Percentiles rank a stretch among this genome's conserved stretches.
Evolutionary conservation across 2,329 filamentous ascomycete species (phyloP).

Genomic region (Biscogniauxia marginata): DNA sequence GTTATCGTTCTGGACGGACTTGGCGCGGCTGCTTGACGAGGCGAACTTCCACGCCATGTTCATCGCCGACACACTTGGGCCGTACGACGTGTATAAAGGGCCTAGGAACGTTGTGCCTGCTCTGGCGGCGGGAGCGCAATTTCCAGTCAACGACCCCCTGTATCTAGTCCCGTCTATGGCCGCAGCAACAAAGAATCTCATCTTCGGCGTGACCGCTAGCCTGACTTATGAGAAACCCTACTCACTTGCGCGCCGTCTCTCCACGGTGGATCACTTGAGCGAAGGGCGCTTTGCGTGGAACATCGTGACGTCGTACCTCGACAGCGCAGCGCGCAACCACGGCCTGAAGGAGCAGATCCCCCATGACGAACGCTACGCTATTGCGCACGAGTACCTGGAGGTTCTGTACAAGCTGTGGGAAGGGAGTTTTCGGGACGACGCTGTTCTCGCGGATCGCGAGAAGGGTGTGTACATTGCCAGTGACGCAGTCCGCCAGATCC

Average conservation of each 20-base stretch:
- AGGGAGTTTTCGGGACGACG: constrained; percentile 55
- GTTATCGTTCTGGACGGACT: constrained; percentile 61
- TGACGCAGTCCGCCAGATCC: constrained; percentile 55
- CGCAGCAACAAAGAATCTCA: constrained; percentile 62
- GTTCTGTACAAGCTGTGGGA: constrained; percentile 60
- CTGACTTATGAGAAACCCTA: constrained; percentile 63
- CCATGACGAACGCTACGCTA: constrained; percentile 59
- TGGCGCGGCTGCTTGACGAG: constrained; percentile 59
- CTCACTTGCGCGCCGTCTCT: constrained; percentile 58
- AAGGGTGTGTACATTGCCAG: constrained; percentile 58
- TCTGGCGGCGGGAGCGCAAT: constrained; percentile 60
- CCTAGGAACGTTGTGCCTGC: constrained; percentile 42
- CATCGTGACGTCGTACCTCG: constrained; percentile 50
- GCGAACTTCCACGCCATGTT: constrained; percentile 65
- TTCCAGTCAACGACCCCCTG: constrained; percentile 60
- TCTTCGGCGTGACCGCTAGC: constrained; percentile 60
- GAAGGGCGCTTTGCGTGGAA: constrained; percentile 65
- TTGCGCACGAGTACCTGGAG: constrained; percentile 60
- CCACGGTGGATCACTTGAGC: constrained; percentile 60
- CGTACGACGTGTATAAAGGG: constrained; percentile 60
- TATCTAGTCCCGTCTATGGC: constrained; percentile 64
- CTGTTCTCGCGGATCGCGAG: constrained; percentile 50
- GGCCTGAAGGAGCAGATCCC: constrained; percentile 55
- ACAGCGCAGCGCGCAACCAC: constrained; percentile 61
- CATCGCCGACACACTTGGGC: constrained; percentile 63